A percentile compares a stretch with the other conserved stretches of the same genome.
phyloP scores from a whole-genome alignment of 2,329 filamentous ascomycete species.

The Beauveria sp. region DNA sequence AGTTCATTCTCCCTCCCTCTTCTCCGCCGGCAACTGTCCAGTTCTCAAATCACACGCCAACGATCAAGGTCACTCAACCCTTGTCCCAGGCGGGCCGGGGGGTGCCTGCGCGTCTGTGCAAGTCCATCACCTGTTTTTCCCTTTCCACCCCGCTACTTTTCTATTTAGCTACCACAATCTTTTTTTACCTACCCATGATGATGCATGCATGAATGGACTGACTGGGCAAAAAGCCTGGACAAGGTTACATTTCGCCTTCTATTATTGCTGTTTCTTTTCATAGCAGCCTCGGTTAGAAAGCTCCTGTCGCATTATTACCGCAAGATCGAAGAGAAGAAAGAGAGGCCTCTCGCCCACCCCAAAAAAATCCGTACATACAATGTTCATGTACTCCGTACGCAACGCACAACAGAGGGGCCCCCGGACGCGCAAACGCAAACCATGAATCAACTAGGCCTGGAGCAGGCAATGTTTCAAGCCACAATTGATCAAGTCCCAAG shows the following conservation, averaged over 20 bases:
- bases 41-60: too few species aligned
- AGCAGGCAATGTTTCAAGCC: conserved; percentile 6
- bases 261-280: not conserved
- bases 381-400: not conserved
- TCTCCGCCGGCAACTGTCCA: too few species aligned
- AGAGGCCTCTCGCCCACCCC: not conserved
- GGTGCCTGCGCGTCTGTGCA: too few species aligned
- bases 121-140: too few species aligned
- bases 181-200: not conserved
- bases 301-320: not conserved
- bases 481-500: not conserved
- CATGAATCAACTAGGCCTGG: too few species aligned
- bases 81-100: too few species aligned
- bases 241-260: not conserved
- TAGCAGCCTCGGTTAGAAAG: not conserved
- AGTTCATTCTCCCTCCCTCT: not conserved
- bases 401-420: not conserved
- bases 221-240: not conserved
- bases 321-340: not conserved
- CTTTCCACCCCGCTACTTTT: not conserved
- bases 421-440: not conserved
- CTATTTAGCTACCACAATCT: not conserved
- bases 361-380: not conserved
- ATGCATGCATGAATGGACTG: not conserved
- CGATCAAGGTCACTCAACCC: too few species aligned